phyloP scores from a whole-genome alignment of 768 basidiomycete species.

The Russula dissimulans region DNA sequence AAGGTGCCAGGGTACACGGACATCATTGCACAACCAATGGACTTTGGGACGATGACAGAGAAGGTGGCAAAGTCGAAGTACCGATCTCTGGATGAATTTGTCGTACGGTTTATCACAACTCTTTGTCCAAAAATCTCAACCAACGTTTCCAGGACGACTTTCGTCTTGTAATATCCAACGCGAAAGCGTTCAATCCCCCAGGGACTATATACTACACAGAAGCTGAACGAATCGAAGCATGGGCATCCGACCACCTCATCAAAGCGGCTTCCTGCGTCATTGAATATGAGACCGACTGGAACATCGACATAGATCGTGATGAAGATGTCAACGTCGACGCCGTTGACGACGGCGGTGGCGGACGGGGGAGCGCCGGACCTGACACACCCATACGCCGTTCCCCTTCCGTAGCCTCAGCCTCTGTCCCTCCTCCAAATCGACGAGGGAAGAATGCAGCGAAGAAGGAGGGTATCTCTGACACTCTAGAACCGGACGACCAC shows the following conservation, averaged over 20 bases:
- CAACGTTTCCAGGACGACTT: conserved; percentile 38
- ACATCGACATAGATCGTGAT: conserved; percentile 59
- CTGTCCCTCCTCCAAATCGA: conserved; percentile 15
- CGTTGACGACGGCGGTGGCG: conserved; percentile 35
- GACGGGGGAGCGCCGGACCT: conserved; percentile 13
- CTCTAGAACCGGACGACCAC: conserved; percentile 59
- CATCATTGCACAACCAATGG: conserved; percentile 82
- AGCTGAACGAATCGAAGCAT: conserved; percentile 60
- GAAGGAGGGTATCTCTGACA: conserved; percentile 35
- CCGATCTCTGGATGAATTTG: conserved; percentile 70
- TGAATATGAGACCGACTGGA: conserved; percentile 79
- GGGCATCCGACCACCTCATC: conserved; percentile 65
- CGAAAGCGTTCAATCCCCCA: conserved; percentile 68
- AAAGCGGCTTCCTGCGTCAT: conserved; percentile 66
- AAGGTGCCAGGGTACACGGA: conserved; percentile 56
- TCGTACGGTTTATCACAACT: conserved; percentile 34
- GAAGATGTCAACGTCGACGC: conserved; percentile 27
- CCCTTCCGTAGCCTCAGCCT: conserved; percentile 20
- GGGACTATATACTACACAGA: conserved; percentile 67
- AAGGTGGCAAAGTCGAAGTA: conserved; percentile 76
- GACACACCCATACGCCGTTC: conserved; percentile 25
- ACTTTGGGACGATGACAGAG: conserved; percentile 74
- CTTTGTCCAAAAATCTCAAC: not conserved
- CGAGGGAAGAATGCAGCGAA: conserved; percentile 31
- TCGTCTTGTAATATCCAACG: conserved; percentile 61